Evolutionary conservation across 2,329 filamentous ascomycete species (phyloP).

Genomic region (Chaetomiaceae sp.): DNA sequence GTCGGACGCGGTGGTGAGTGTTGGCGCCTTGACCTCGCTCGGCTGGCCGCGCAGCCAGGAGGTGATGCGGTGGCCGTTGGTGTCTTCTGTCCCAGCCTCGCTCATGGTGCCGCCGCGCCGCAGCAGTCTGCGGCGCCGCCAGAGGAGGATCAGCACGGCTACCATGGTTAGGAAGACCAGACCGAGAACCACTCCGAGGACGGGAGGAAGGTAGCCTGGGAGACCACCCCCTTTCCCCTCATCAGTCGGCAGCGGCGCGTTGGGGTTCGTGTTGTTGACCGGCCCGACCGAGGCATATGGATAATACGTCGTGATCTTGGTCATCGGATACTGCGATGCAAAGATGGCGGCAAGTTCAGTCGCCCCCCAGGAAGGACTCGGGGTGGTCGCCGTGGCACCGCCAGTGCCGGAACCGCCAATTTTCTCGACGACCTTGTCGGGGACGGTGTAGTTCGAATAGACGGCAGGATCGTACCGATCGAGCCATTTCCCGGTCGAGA

Average conservation of each 20-base stretch:
- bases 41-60: conserved; percentile 49
- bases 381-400: conserved; percentile 64
- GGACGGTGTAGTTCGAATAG: conserved; percentile 65
- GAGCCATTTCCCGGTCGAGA: conserved; percentile 65
- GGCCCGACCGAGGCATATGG: conserved; percentile 47
- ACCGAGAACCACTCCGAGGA: conserved; percentile 58
- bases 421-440: conserved; percentile 54
- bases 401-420: conserved; percentile 65
- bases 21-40: conserved; percentile 39
- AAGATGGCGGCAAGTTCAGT: conserved; percentile 50
- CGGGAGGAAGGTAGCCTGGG: conserved; percentile 55
- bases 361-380: conserved; percentile 53
- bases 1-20: conserved; percentile 43
- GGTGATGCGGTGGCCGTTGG: conserved; percentile 42
- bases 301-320: conserved; percentile 55
- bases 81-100: conserved; percentile 42
- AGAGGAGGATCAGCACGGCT: conserved; percentile 48
- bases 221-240: conserved; percentile 35
- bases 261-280: conserved; percentile 28
- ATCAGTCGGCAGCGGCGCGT: conserved; percentile 12
- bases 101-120: conserved; percentile 33
- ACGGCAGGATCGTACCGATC: conserved; percentile 61
- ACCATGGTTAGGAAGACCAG: conserved; percentile 50
- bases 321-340: conserved; percentile 47
- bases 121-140: conserved; percentile 43